Evolutionary conservation across 306 rosid genomes (phyloP), one percentile per base, ranked within the genome.

Genomic region (Casuarina equisetifolia): DNA sequence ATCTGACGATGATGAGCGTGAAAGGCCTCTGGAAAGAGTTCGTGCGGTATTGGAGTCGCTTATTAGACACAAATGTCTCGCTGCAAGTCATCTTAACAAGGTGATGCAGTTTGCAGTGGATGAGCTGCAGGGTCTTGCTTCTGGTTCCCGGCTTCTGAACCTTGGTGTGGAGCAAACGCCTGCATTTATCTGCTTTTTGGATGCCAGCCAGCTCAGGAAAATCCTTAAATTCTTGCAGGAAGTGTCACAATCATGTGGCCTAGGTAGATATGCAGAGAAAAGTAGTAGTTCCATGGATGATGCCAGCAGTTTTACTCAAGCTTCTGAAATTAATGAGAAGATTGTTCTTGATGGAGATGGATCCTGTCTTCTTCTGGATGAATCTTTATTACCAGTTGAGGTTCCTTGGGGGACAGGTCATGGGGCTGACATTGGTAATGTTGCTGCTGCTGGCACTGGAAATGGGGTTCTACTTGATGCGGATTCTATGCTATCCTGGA

Each of bases 181-280:
- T 54, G 77, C 79, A 75, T 93, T 97, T 77, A 87, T 96, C 80
- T 96, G 94, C 96, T 93, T 96, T 86, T 78, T 96, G 48, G 99
- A 93, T 66, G 94, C 90, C 74, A 59, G 86, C 40, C 93, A 86
- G 84, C 96, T 96, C 64, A 81, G 82, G 88, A 96, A 90, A 85
- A 86, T 96, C 82, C 93, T 90, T 70, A 93, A 91, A 61, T 91
- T 89, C 83, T 90, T 96, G 88, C 98, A 96, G 87, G 98, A 93
- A 74, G 64, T 96, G 53, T 88, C 92, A 67, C 89, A 81, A 69
- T 81, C 93, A 69, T 91, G 98, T 79, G 98, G 96, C 76, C 80
- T 93, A 80, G 91, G 87, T 79, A 90, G 92, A 79, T 80, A 85
- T 85, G 70, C 89, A 66, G 97, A 91, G 64, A 92, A 86, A 85